phyloP scores from a whole-genome alignment of 805 yeast species.

The Teunomyces cretensis region DNA sequence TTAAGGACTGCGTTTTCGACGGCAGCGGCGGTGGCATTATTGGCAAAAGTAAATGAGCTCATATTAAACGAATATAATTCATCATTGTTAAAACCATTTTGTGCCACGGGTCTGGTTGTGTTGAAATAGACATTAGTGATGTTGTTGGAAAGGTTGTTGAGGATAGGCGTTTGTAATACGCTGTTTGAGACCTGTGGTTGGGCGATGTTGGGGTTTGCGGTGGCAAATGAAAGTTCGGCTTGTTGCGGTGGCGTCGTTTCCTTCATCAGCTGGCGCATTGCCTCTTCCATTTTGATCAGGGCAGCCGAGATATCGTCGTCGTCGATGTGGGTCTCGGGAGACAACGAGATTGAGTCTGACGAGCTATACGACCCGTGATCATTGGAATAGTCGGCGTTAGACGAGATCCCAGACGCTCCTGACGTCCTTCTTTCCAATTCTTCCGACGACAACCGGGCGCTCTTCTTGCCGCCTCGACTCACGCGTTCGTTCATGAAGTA shows the following conservation, averaged over 20 bases:
- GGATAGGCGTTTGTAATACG: constrained; percentile 27
- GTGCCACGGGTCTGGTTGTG: constrained; percentile 18
- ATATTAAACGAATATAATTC: constrained; percentile 34
- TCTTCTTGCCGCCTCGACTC: constrained; percentile 41
- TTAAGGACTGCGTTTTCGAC: neutral
- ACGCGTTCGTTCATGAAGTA: constrained; percentile 60
- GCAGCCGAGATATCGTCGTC: neutral
- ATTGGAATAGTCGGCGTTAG: neutral
- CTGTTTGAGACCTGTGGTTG: constrained; percentile 1
- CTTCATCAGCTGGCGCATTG: neutral
- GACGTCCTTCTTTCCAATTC: neutral
- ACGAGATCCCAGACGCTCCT: too few relatives aligned
- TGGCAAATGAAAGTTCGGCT: neutral
- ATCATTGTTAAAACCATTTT: constrained; percentile 10
- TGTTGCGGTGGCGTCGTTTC: neutral
- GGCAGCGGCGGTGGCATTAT: constrained; percentile 8
- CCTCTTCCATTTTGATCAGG: neutral
- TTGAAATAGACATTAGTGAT: constrained; percentile 37
- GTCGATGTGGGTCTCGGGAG: neutral
- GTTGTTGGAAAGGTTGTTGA: constrained; percentile 29
- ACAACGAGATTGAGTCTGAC: neutral
- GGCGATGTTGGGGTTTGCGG: neutral
- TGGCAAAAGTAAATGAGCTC: constrained; percentile 34
- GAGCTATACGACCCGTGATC: neutral
- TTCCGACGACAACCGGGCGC: constrained; percentile 6